A percentile compares a stretch with the other conserved stretches of the same genome.
These are phyloP conservation scores for Miscanthus sacchariflorus DNA, from an alignment of 202 grass and related monocot genomes.

Conservation along the genomic window DNA sequence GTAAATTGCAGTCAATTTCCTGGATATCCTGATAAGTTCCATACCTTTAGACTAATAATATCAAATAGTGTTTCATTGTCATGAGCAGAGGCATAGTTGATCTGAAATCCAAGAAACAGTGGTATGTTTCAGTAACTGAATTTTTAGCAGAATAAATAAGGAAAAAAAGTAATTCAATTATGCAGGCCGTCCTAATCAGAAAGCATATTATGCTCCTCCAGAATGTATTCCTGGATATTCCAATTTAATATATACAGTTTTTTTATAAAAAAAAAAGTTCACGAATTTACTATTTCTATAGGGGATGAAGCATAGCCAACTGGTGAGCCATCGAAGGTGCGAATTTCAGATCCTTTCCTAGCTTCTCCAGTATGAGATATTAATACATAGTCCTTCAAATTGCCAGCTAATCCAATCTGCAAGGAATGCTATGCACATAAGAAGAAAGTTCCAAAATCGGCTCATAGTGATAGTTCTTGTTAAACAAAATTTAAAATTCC, in stretches of 20 bases:
- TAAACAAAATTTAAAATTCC: not conserved
- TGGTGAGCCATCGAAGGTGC: constrained; percentile 73
- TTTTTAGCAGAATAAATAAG: not conserved
- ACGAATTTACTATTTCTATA: constrained; percentile 70
- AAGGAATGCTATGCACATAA: constrained; percentile 27
- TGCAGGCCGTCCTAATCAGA: constrained; percentile 13
- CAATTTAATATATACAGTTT: constrained; percentile 6
- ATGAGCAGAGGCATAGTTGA: constrained; percentile 98
- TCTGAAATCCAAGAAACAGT: constrained; percentile 60
- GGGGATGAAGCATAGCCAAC: constrained; percentile 79
- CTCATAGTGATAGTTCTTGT: not conserved
- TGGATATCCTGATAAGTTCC: not conserved
- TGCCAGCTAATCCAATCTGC: constrained; percentile 88
- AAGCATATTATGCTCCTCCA: constrained; percentile 24
- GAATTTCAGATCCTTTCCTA: constrained; percentile 85
- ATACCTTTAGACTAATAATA: constrained; percentile 93
- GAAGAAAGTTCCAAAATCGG: not conserved
- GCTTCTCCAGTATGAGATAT: constrained; percentile 66
- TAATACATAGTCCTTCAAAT: constrained; percentile 80
- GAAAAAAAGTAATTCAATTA: constrained; percentile 5
- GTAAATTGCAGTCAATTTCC: not conserved
- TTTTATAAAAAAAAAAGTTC: not conserved
- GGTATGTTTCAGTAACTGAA: constrained; percentile 27
- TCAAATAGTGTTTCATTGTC: constrained; percentile 98
- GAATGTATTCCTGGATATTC: not conserved